Base-by-base conservation (phyloP, 441 rosid genomes). In the Melastoma candidum region DNA sequence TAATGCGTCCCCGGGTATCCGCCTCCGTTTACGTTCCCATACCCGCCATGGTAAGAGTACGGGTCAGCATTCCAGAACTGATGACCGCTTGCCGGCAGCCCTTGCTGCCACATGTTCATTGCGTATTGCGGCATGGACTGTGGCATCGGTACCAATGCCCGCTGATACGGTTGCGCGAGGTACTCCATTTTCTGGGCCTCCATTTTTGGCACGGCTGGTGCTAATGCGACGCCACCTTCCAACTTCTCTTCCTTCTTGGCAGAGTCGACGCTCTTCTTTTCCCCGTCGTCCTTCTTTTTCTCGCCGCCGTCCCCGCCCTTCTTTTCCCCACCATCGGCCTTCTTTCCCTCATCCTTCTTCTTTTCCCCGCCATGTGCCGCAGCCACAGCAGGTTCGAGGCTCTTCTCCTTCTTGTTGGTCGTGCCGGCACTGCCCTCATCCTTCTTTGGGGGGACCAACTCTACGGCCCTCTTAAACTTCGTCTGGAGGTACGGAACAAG, bases 401-500 rank as follows among this genome's bases (percentile, higher is more conserved):
- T 1, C 39, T 59, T 46, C 4, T 49, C 60, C 10, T 66, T 71
- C 52, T 80, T 71, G 60, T 81, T 64, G 49, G 50, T 64, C 2
- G 57, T 56, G 0, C 43, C 45, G 1, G 44, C 76, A 36, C 51
- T 80, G 5, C 75, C 83, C 8, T 78, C 82, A 51, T 84, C 82
- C 12, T 72, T 72, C 6, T 83, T 68, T 0, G 81, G 67, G 4
- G 49, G 59, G 47, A 84, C 75, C 13, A 92, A 77, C 52, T 85
- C 98, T 2, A 92, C 92, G 14, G 17, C 68, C 26, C 92, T 73
- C 52, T 64, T 82, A 44, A 88, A 76, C 74, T 81, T 92, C 54
- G 72, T 74, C 12, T 49, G 63, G 5, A 92, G 83, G 44, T 69
- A 61, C 22, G 87, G 76, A 12, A 61, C 65, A 45, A 85, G 65